Percentiles rank a stretch among this genome's conserved stretches.
Evolutionary conservation across 73 alveolate genomes (phyloP).

Genomic region (Blepharisma stoltei): DNA sequence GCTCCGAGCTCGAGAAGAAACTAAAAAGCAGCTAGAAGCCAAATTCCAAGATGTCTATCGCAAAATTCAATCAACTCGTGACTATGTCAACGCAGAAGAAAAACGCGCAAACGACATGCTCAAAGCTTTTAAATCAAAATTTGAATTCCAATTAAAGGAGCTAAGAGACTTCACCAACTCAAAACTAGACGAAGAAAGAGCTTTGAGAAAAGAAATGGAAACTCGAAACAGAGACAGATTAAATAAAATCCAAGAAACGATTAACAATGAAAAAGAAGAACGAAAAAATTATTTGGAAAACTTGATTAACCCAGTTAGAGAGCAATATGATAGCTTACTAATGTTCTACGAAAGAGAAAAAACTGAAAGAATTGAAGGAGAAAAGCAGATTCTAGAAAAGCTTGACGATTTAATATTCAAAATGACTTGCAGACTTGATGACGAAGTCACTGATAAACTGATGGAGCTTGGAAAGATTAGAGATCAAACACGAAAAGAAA

Average conservation of each 20-base stretch:
- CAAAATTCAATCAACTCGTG: constrained; percentile 83
- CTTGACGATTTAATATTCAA: constrained; percentile 79
- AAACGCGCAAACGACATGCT: constrained; percentile 91
- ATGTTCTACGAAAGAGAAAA: constrained; percentile 62
- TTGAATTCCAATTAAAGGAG: constrained; percentile 63
- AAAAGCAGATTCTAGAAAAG: constrained; percentile 70
- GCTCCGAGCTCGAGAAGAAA: constrained; percentile 90
- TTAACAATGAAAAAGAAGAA: constrained; percentile 70
- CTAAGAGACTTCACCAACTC: constrained; percentile 72
- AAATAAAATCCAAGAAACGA: constrained; percentile 51
- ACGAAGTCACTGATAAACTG: constrained; percentile 75
- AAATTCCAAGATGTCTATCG: constrained; percentile 90
- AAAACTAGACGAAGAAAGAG: constrained; percentile 57
- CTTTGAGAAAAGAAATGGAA: constrained; percentile 57
- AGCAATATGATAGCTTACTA: constrained; percentile 45
- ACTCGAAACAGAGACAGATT: constrained; percentile 62
- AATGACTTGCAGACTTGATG: constrained; percentile 63
- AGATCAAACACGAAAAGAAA: constrained; percentile 63
- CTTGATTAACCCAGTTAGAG: constrained; percentile 48
- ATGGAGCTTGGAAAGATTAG: constrained; percentile 60
- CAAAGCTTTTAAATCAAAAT: constrained; percentile 91
- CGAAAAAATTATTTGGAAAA: constrained; percentile 67
- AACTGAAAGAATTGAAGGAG: constrained; percentile 75
- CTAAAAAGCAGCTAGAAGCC: constrained; percentile 93
- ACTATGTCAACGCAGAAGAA: constrained; percentile 87